Conservation (phyloP, 2,329 filamentous ascomycete species). For the Neonectria neomacrospora region DNA sequence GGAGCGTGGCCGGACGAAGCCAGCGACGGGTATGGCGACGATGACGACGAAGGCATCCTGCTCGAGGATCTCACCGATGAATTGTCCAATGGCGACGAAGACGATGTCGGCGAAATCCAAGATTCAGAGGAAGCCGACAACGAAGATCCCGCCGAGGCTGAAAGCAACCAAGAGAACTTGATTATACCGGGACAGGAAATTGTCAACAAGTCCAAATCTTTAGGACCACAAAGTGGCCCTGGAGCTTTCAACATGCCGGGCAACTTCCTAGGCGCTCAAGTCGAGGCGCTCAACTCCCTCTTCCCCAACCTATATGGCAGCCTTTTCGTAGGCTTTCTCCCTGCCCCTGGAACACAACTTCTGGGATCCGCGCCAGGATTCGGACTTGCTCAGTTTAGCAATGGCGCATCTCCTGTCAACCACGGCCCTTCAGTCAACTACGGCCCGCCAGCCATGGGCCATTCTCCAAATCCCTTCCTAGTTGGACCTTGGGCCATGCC, state of each 20-base stretch:
- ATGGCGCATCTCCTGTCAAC: not conserved
- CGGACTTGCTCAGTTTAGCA: not conserved
- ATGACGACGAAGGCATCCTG: slow-evolving; percentile 45
- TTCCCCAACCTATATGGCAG: slow-evolving; percentile 14
- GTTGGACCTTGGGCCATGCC: slow-evolving; percentile 29
- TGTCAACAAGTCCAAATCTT: slow-evolving; percentile 1
- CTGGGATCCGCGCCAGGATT: not conserved
- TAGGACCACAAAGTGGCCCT: slow-evolving; percentile 17
- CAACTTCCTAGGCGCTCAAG: slow-evolving; percentile 1
- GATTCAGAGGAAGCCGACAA: slow-evolving; percentile 18
- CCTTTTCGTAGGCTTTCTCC: slow-evolving; percentile 24
- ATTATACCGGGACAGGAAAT: slow-evolving; percentile 1
- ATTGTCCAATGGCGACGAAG: slow-evolving; percentile 32
- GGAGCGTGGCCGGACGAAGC: slow-evolving; percentile 35
- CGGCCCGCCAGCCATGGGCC: not conserved
- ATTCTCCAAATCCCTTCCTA: slow-evolving; percentile 6
- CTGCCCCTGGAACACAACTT: slow-evolving; percentile 1
- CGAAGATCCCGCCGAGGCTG: not conserved
- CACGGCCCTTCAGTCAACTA: not conserved
- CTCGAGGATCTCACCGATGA: slow-evolving; percentile 48
- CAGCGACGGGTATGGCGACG: slow-evolving; percentile 37
- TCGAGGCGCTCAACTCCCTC: slow-evolving; percentile 4
- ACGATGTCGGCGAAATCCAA: slow-evolving; percentile 25
- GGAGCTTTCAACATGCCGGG: not conserved
- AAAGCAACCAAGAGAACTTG: slow-evolving; percentile 16